These are phyloP conservation scores for Candida coleopterorum DNA, from an alignment of 805 yeast genomes.

Conservation along the genomic window DNA sequence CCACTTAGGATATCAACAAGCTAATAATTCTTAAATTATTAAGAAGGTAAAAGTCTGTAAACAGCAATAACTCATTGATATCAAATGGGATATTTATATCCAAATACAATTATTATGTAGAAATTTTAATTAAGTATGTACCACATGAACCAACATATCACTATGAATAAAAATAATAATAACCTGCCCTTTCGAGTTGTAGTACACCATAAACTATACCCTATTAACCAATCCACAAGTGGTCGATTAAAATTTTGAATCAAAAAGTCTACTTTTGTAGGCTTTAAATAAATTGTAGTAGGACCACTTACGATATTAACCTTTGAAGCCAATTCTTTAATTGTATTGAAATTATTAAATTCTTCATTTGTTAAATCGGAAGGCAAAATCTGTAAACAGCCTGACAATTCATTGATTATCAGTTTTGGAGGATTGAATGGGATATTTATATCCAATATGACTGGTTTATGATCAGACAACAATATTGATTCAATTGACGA, in stretches of 20 bases:
- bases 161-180: too few species aligned
- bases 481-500: conserved; percentile 42
- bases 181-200: conserved; percentile 32
- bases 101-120: too few species aligned
- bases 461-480: conserved; percentile 81
- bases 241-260: conserved; percentile 22
- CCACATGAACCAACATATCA: too few species aligned
- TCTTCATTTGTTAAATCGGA: conserved; percentile 8
- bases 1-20: too few species aligned
- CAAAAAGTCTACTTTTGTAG: conserved; percentile 27
- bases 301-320: conserved; percentile 33
- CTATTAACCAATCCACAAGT: conserved; percentile 26
- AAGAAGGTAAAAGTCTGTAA: too few species aligned
- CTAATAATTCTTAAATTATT: too few species aligned
- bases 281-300: conserved; percentile 33
- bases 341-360: conserved; percentile 2
- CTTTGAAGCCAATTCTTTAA: conserved; percentile 4
- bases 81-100: too few species aligned
- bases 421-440: conserved; percentile 40
- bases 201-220: conserved; percentile 30
- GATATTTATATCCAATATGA: conserved; percentile 46
- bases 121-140: too few species aligned
- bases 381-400: conserved; percentile 27
- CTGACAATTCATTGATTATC: conserved; percentile 20
- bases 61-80: too few species aligned